These are phyloP conservation scores for Lumnitzera littorea DNA, from an alignment of 345 rosid species.

Conservation along the genomic window DNA sequence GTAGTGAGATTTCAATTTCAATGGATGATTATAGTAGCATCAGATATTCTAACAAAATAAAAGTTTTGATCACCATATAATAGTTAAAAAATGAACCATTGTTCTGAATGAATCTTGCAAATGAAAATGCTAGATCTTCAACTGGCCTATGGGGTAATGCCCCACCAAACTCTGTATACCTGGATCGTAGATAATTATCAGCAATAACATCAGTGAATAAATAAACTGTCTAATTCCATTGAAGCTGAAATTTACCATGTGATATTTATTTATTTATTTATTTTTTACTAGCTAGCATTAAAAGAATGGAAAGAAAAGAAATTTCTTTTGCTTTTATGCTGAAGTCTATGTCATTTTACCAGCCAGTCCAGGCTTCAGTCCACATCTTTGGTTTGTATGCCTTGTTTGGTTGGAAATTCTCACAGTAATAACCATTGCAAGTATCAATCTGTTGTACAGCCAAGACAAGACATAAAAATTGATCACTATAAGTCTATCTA, in stretches of 20 bases:
- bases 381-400: slow-evolving; percentile 79
- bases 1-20: neutral
- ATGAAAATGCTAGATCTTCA: slow-evolving; percentile 79
- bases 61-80: slow-evolving; percentile 52
- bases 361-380: slow-evolving; percentile 96
- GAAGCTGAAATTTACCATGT: too few relatives aligned
- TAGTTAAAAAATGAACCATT: slow-evolving; percentile 80
- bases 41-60: neutral
- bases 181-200: slow-evolving; percentile 1
- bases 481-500: slow-evolving; percentile 1
- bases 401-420: slow-evolving; percentile 54
- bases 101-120: slow-evolving; percentile 69
- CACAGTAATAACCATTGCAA: slow-evolving; percentile 92
- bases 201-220: too few relatives aligned
- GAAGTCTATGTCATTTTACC: slow-evolving; percentile 31
- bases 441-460: slow-evolving; percentile 51
- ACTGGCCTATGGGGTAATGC: slow-evolving; percentile 69
- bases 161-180: slow-evolving; percentile 72
- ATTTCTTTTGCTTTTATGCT: too few relatives aligned
- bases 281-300: too few relatives aligned
- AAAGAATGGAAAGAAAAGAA: too few relatives aligned
- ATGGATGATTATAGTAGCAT: neutral
- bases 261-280: too few relatives aligned
- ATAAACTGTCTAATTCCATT: too few relatives aligned
- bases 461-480: neutral